Percentiles rank a stretch among this genome's conserved stretches.
Conservation (phyloP, 2,329 filamentous ascomycete genomes). For the Westerdykella ornata region DNA sequence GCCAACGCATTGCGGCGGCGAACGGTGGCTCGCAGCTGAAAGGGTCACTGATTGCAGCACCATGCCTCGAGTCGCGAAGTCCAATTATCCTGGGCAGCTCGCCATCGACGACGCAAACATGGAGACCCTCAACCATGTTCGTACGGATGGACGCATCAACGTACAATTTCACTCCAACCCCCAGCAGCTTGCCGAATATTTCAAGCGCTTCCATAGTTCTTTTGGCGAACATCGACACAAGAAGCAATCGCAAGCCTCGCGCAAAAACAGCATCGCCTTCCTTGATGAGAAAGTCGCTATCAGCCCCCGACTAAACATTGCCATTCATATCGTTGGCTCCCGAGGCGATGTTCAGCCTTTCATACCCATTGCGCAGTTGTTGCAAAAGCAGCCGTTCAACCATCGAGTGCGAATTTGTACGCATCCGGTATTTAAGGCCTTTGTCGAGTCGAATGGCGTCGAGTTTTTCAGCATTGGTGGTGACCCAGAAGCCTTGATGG, state of each 20-base stretch:
- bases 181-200: constrained; percentile 12
- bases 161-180: constrained; percentile 16
- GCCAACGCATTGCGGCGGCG: no score
- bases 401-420: constrained; percentile 28
- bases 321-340: no score
- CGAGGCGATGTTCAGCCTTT: no score
- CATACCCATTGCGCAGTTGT: no score
- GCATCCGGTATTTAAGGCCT: constrained; percentile 15
- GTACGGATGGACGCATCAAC: constrained; percentile 10
- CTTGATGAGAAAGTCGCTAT: constrained; percentile 2
- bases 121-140: no score
- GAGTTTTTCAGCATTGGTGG: constrained; percentile 36
- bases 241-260: constrained; percentile 5
- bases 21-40: no score
- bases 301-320: constrained; percentile 3
- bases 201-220: constrained; percentile 11
- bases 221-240: constrained; percentile 3
- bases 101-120: no score
- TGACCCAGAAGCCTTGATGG: constrained; percentile 42
- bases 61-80: no score
- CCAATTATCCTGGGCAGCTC: no score
- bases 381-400: no score
- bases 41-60: no score
- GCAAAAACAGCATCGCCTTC: background rate
- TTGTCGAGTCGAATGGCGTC: constrained; percentile 14